These are phyloP conservation scores for Pseudoperonospora humuli DNA, from an alignment of 352 stramenopile species.

Conservation along the genomic window DNA sequence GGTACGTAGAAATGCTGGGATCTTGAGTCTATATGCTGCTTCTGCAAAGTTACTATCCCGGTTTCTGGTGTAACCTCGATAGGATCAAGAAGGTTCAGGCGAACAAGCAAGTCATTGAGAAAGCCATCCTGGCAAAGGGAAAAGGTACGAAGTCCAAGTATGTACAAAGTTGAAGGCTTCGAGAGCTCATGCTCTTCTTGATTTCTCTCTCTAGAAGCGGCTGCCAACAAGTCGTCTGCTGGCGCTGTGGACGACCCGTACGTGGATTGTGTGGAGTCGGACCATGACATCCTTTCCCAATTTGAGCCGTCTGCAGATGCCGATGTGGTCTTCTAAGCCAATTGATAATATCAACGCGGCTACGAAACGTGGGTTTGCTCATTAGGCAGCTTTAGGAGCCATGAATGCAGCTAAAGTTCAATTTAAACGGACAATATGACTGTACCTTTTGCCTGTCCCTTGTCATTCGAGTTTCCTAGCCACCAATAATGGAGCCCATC, in stretches of 20 bases:
- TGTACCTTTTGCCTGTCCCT: conserved; percentile 9
- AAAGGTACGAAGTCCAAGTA: conserved; percentile 31
- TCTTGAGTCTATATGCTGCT: not conserved
- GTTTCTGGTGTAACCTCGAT: conserved; percentile 3
- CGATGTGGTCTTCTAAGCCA: conserved; percentile 72
- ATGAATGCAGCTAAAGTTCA: conserved; percentile 19
- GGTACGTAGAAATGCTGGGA: conserved; percentile 23
- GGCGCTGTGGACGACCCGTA: conserved; percentile 45
- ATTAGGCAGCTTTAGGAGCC: too few relatives aligned
- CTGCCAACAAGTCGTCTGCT: conserved; percentile 5
- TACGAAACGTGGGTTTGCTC: too few relatives aligned
- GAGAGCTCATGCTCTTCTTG: not conserved
- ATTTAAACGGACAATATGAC: conserved; percentile 6
- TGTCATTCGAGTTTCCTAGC: conserved; percentile 11
- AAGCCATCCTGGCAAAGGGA: conserved; percentile 48
- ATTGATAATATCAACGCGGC: not conserved
- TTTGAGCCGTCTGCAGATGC: conserved; percentile 66
- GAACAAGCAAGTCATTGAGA: conserved; percentile 93
- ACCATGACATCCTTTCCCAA: conserved; percentile 75
- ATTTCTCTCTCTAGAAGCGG: conserved; percentile 3
- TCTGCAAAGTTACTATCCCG: not conserved
- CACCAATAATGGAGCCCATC: conserved; percentile 63
- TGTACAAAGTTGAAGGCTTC: not conserved
- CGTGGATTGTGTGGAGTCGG: conserved; percentile 55
- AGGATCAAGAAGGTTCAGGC: conserved; percentile 97